A percentile compares a stretch with the other conserved stretches of the same genome.
Evolutionary conservation across 768 basidiomycete species (phyloP).

Genomic region (Mycena rosella): DNA sequence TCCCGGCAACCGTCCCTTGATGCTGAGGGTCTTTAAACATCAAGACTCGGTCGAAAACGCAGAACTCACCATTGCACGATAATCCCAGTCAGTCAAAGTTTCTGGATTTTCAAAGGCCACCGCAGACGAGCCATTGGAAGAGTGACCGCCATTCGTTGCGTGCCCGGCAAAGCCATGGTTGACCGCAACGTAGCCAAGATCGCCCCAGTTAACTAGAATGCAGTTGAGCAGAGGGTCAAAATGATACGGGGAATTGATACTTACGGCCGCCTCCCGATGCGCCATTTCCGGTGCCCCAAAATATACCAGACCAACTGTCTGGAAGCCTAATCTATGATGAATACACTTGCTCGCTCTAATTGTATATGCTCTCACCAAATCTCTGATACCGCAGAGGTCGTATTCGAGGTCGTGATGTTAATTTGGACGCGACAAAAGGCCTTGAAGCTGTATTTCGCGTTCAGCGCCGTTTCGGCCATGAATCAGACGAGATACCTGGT

Average conservation of each 20-base stretch:
- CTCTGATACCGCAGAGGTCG: not conserved
- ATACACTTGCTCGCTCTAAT: not conserved
- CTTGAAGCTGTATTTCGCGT: not conserved
- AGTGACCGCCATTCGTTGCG: not conserved
- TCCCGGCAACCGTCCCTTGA: not conserved
- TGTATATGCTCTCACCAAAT: not conserved
- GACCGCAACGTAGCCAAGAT: not conserved
- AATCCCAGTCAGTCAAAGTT: not conserved
- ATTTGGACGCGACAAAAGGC: constrained; percentile 3
- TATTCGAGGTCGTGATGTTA: not conserved
- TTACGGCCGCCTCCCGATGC: constrained; percentile 1
- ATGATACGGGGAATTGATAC: not conserved
- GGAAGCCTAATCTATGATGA: not conserved
- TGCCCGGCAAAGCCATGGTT: not conserved
- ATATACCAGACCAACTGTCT: not conserved
- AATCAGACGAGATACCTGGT: not conserved
- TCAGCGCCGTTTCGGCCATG: not conserved
- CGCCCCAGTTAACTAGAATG: not conserved
- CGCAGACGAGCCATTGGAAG: not conserved
- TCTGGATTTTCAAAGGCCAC: not conserved
- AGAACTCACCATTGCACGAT: not conserved
- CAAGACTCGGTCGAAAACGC: not conserved
- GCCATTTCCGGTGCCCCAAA: not conserved
- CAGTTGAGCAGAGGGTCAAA: not conserved
- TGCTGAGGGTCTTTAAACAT: not conserved